Base-by-base conservation (phyloP, 164 flowering plant species). In the Warburgia ugandensis region DNA sequence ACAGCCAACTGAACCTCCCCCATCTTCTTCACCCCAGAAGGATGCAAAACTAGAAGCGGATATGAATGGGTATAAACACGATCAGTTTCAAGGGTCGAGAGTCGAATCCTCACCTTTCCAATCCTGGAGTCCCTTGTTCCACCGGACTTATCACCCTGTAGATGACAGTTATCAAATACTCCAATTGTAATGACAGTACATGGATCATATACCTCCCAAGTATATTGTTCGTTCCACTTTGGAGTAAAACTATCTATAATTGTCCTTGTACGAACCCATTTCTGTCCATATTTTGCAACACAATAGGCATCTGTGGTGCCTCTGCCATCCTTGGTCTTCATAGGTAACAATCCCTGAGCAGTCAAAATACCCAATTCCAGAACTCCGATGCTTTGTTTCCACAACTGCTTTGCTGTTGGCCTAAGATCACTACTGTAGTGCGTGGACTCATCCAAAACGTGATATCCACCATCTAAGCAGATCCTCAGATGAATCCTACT, bases 1-100 rank as follows among this genome's bases (percentile, higher is more conserved):
- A 88, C 81, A 7, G 96, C 94, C 62, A 88, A 55, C 20, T 88
- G 96, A 26, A 84, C 47, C 58, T 87, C 96, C 21, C 96, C 96
- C 71, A 67, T 83, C 58, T 87, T 87, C 73, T 84, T 87, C 54
- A 84, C 81, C 16, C 96, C 96, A 3, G 83, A 68, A 29, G 79
- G 44, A 50, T 80, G 86, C 31, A 77, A 45, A 1, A 62, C 76
- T 29, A 77, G 39, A 4, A 79, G 73, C 0, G 85, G 85, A 43
- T 79, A 77, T 14, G 70, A 66, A 41, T 79, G 77, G 0, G 85
- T 77, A 62, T 80, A 80, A 21, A 80, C 63, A 41, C 77, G 49
- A 42, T 64, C 69, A 12, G 76, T 64, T 42, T 73, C 77, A 10
- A 80, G 74, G 0, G 79, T 69, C 1, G 86, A 80, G 4, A 84